Evolutionary conservation across 2,329 filamentous ascomycete species (phyloP).

Genomic region (Cyclaneusma minus): DNA sequence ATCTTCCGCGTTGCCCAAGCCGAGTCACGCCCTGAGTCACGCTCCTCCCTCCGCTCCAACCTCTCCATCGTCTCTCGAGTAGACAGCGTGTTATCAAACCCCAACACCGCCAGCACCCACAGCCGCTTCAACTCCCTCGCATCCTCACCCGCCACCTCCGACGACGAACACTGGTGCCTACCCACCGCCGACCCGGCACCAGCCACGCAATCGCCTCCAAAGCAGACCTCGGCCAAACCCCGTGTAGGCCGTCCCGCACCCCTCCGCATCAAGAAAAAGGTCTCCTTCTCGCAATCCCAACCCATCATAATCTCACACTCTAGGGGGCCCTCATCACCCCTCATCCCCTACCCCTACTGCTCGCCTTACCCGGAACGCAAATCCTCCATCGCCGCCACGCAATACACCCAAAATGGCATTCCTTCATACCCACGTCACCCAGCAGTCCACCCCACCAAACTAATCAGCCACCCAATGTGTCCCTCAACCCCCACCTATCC

Average conservation of each 20-base stretch:
- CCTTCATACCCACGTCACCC: neutral
- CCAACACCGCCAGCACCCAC: constrained; percentile 8
- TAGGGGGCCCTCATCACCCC: constrained; percentile 2
- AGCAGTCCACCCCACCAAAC: neutral
- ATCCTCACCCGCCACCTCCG: constrained; percentile 4
- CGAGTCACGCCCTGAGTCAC: too few relatives aligned
- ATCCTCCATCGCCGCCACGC: neutral
- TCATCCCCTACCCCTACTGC: constrained; percentile 3
- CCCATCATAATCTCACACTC: constrained; percentile 2
- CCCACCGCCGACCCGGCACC: constrained; percentile 2
- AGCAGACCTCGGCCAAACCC: too few relatives aligned
- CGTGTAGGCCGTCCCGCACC: constrained; percentile 4
- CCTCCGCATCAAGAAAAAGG: constrained; percentile 14
- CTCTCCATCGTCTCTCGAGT: too few relatives aligned
- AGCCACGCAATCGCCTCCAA: constrained; percentile 1
- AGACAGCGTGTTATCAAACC: too few relatives aligned
- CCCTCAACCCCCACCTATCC: too few relatives aligned
- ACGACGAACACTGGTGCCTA: constrained; percentile 1
- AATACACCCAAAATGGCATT: neutral
- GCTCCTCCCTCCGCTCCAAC: constrained; percentile 14
- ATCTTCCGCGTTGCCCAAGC: too few relatives aligned
- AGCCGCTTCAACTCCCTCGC: constrained; percentile 5
- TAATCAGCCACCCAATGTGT: too few relatives aligned
- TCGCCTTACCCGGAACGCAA: constrained; percentile 4
- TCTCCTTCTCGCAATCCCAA: constrained; percentile 11